Percentiles rank a stretch among this genome's conserved stretches.
These are phyloP conservation scores for Escallonia herrerae DNA, from an alignment of 129 eudicot genomes.

Conservation along the genomic window DNA sequence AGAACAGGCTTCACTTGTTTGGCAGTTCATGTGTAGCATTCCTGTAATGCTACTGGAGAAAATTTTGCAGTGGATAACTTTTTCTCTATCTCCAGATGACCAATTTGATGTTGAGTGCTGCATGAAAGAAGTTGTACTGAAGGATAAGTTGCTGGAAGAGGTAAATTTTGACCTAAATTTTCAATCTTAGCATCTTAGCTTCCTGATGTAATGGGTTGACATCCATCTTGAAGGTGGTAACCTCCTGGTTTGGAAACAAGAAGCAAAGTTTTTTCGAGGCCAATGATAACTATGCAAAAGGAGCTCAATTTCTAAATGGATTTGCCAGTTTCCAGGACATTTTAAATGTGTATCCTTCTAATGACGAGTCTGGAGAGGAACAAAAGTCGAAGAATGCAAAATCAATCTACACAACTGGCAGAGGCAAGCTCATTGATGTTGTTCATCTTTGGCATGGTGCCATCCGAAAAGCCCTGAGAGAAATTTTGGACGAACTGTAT, in stretches of 20 bases:
- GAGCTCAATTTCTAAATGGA: constrained; percentile 36
- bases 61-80: constrained; percentile 70
- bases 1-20: constrained; percentile 78
- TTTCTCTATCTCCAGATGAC: constrained; percentile 60
- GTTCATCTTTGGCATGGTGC: constrained; percentile 67
- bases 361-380: constrained; percentile 20
- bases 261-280: constrained; percentile 18
- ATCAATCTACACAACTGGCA: constrained; percentile 15
- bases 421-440: constrained; percentile 40
- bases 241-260: constrained; percentile 61
- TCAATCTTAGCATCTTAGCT: constrained; percentile 5
- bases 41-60: constrained; percentile 75
- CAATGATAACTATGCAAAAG: constrained; percentile 33
- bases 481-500: constrained; percentile 45
- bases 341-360: constrained; percentile 24
- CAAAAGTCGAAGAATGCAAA: constrained; percentile 19
- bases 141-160: constrained; percentile 66
- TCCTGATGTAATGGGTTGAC: constrained; percentile 7
- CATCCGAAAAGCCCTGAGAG: constrained; percentile 42
- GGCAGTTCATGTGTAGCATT: constrained; percentile 90
- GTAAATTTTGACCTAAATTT: constrained; percentile 27
- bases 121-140: constrained; percentile 54
- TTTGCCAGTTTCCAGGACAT: constrained; percentile 41
- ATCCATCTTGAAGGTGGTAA: constrained; percentile 54
- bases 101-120: constrained; percentile 35